phyloP scores from a whole-genome alignment of 78 protist genomes.

The Dictyostelium brefeldianum region DNA sequence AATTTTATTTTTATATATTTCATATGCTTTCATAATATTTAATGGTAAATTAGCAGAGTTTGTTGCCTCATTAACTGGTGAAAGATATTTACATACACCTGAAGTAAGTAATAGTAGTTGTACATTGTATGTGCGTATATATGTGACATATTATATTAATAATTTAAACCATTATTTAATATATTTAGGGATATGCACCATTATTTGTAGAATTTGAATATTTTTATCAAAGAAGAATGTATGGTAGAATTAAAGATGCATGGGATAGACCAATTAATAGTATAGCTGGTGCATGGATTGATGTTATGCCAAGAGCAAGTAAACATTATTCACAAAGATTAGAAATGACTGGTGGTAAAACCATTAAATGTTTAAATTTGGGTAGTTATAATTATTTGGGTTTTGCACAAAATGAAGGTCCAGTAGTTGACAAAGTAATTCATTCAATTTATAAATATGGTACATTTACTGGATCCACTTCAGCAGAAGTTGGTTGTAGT shows the following conservation, averaged over 20 bases:
- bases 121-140: background rate
- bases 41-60: constrained; percentile 60
- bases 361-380: constrained; percentile 90
- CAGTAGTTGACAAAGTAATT: constrained; percentile 73
- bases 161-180: background rate
- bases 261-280: constrained; percentile 95
- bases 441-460: constrained; percentile 74
- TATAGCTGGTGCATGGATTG: constrained; percentile 91
- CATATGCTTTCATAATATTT: constrained; percentile 43
- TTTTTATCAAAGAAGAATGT: constrained; percentile 94
- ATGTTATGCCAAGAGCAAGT: constrained; percentile 85
- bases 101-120: constrained; percentile 36
- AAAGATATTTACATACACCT: constrained; percentile 45
- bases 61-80: constrained; percentile 33
- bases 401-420: constrained; percentile 92
- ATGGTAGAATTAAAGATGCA: constrained; percentile 92
- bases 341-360: constrained; percentile 62
- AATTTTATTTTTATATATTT: constrained; percentile 33
- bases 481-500: constrained; percentile 54
- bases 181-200: constrained; percentile 91
- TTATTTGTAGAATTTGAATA: constrained; percentile 91
- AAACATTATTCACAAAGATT: constrained; percentile 63
- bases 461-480: constrained; percentile 22
- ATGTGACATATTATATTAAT: too few relatives aligned
- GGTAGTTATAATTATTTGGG: constrained; percentile 99